A percentile compares a stretch with the other conserved stretches of the same genome.
phyloP scores from a whole-genome alignment of 2,329 filamentous ascomycete genomes.

The Aureobasidium vineae region DNA sequence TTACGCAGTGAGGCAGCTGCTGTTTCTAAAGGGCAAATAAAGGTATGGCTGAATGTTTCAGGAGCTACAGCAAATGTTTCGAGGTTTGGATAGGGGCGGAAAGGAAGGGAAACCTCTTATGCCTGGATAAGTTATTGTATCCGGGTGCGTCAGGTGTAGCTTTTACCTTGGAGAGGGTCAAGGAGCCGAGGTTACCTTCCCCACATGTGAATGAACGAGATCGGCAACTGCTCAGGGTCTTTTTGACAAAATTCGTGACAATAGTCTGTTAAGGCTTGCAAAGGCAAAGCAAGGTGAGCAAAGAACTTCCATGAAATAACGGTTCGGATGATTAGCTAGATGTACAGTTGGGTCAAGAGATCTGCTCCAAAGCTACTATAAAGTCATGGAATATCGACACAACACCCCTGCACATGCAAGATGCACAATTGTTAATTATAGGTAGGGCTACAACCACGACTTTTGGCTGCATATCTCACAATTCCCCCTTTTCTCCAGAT shows the following conservation, averaged over 20 bases:
- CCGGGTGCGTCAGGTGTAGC: constrained; percentile 19
- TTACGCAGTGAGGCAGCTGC: background rate
- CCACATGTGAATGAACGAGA: constrained; percentile 23
- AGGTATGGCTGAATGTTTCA: background rate
- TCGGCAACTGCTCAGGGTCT: constrained; percentile 9
- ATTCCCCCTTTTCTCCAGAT: constrained; percentile 19
- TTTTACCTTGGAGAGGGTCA: constrained; percentile 14
- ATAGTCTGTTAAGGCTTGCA: background rate
- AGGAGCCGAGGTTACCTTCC: constrained; percentile 20
- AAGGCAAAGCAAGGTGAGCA: background rate
- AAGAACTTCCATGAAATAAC: too few relatives aligned
- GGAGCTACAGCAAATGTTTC: constrained; percentile 1
- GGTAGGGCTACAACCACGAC: constrained; percentile 6
- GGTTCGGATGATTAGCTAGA: too few relatives aligned
- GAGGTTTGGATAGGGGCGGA: background rate
- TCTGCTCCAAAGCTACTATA: background rate
- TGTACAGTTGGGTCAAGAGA: background rate
- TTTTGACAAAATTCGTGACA: constrained; percentile 15
- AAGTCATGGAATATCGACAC: background rate
- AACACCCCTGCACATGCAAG: background rate
- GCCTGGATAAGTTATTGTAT: constrained; percentile 21
- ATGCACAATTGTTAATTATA: background rate
- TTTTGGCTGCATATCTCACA: constrained; percentile 22
- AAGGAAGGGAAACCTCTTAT: constrained; percentile 12
- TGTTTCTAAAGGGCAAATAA: background rate